phyloP scores from a whole-genome alignment of 2,329 filamentous ascomycete genomes.

The Furcasterigmium furcatum region DNA sequence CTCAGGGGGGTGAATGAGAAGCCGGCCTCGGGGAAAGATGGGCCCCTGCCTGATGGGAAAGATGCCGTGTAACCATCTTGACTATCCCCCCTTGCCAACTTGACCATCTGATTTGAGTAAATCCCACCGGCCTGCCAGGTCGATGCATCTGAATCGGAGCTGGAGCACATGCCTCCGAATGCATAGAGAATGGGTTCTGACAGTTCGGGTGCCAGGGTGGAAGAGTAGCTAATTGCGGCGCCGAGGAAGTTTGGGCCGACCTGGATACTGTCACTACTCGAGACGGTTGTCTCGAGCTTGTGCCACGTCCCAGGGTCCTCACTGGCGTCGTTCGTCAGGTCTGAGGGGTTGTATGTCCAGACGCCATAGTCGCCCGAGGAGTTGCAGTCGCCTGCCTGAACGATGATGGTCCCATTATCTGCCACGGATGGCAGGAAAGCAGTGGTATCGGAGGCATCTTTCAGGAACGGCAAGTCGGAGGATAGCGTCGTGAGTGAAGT shows the following conservation, averaged over 20 bases:
- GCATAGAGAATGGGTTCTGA: constrained; percentile 61
- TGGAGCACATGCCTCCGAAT: constrained; percentile 89
- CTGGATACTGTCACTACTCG: constrained; percentile 14
- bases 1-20: constrained; percentile 76
- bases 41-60: constrained; percentile 38
- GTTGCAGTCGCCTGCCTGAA: constrained; percentile 73
- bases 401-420: constrained; percentile 64
- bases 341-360: constrained; percentile 63
- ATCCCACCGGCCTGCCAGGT: constrained; percentile 66
- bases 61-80: constrained; percentile 29
- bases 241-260: constrained; percentile 48
- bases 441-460: constrained; percentile 37
- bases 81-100: constrained; percentile 46
- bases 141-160: constrained; percentile 29
- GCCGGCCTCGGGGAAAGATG: constrained; percentile 67
- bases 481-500: constrained; percentile 47
- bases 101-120: constrained; percentile 80
- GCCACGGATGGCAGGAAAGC: constrained; percentile 69
- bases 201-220: constrained; percentile 48
- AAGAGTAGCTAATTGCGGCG: constrained; percentile 64
- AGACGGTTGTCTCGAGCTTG: constrained; percentile 21
- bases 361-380: constrained; percentile 49
- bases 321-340: constrained; percentile 16
- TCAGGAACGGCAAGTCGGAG: constrained; percentile 60
- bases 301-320: constrained; percentile 36